phyloP scores from a whole-genome alignment of 768 basidiomycete species.

The Tylopilus intermedius region DNA sequence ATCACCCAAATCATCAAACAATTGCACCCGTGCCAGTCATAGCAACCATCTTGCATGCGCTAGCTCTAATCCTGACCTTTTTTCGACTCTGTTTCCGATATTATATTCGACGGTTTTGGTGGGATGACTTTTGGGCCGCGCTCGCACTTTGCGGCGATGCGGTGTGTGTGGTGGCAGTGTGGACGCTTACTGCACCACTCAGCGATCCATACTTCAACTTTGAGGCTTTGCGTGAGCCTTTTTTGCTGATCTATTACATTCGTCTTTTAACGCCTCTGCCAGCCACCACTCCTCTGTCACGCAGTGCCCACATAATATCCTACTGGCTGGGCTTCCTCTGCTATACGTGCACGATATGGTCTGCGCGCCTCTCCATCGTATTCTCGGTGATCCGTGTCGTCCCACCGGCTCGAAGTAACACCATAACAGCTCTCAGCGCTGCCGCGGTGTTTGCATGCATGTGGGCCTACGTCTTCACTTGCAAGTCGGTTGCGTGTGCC shows the following conservation, averaged over 20 bases:
- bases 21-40: slow-evolving; percentile 10
- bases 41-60: slow-evolving; percentile 17
- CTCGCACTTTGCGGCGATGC: slow-evolving; percentile 11
- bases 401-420: slow-evolving; percentile 13
- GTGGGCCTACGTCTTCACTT: slow-evolving; percentile 16
- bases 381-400: slow-evolving; percentile 23
- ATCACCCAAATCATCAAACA: neutral
- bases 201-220: slow-evolving; percentile 15
- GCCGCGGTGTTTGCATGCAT: slow-evolving; percentile 12
- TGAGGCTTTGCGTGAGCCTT: slow-evolving; percentile 11
- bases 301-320: slow-evolving; percentile 14
- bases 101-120: slow-evolving; percentile 23
- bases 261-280: slow-evolving; percentile 21
- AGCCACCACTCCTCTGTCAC: slow-evolving; percentile 17
- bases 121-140: slow-evolving; percentile 27
- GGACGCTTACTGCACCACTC: slow-evolving; percentile 24
- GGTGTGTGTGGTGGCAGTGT: slow-evolving; percentile 9
- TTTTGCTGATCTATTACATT: neutral
- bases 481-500: slow-evolving; percentile 39
- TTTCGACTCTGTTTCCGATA: slow-evolving; percentile 28
- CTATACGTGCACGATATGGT: slow-evolving; percentile 27
- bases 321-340: slow-evolving; percentile 20
- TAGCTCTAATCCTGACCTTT: slow-evolving; percentile 17
- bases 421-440: neutral
- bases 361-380: slow-evolving; percentile 23